These are phyloP conservation scores for Tetrapisispora arboricola DNA, from an alignment of 805 yeast genomes.

Conservation along the genomic window DNA sequence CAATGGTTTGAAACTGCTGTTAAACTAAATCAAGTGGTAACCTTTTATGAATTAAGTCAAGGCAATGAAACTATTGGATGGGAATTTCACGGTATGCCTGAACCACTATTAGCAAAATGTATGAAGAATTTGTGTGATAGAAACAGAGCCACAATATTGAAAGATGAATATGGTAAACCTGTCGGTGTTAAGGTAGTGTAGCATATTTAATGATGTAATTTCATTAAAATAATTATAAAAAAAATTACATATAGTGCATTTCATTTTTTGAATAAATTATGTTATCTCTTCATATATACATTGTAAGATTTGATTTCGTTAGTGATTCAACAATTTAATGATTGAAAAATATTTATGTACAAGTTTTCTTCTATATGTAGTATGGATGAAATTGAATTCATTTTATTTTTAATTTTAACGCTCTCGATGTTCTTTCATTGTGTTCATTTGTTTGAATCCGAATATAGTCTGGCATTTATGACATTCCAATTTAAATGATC, in stretches of 20 bases:
- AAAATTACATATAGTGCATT: no score
- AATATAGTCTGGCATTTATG: conserved; percentile 37
- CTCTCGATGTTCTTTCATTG: neutral
- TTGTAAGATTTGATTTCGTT: neutral
- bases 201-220: neutral
- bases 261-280: neutral
- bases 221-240: no score
- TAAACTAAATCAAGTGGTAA: conserved; percentile 64
- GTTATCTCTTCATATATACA: neutral
- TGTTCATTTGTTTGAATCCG: conserved; percentile 4
- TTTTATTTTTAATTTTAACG: no score
- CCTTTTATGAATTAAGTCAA: conserved; percentile 67
- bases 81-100: conserved; percentile 56
- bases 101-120: conserved; percentile 41
- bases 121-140: conserved; percentile 50
- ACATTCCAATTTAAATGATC: conserved; percentile 77
- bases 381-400: neutral
- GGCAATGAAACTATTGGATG: conserved; percentile 49
- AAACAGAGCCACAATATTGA: conserved; percentile 64
- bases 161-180: conserved; percentile 52
- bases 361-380: neutral
- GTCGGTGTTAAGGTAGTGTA: conserved; percentile 70
- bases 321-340: neutral
- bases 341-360: conserved; percentile 1
- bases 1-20: conserved; percentile 74